Conservation (phyloP, 352 stramenopile genomes). For the Globisporangium cystogenes region DNA sequence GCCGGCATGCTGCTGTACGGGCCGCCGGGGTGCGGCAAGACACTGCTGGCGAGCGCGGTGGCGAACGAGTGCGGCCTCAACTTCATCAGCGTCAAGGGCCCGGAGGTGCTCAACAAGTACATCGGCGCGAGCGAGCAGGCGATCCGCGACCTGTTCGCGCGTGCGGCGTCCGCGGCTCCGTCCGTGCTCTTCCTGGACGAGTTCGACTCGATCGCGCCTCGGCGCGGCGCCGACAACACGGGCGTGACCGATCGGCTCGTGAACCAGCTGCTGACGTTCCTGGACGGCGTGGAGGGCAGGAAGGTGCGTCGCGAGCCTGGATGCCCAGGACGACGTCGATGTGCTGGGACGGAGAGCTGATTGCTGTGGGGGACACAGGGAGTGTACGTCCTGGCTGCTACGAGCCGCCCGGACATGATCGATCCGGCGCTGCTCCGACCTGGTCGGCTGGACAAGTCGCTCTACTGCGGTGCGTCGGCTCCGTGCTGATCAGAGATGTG, state of each 20-base stretch:
- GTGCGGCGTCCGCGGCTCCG: slow-evolving; percentile 65
- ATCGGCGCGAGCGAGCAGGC: slow-evolving; percentile 88
- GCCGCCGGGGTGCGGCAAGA: slow-evolving; percentile 90
- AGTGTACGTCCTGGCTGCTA: slow-evolving; percentile 95
- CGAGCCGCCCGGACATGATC: slow-evolving; percentile 96
- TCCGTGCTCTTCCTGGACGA: slow-evolving; percentile 87
- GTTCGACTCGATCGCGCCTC: slow-evolving; percentile 95
- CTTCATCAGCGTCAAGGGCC: slow-evolving; percentile 90
- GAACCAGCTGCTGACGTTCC: slow-evolving; percentile 97
- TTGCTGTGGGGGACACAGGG: slow-evolving; percentile 18
- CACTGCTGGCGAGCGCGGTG: slow-evolving; percentile 79
- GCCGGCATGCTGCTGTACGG: slow-evolving; percentile 88
- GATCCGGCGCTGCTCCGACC: slow-evolving; percentile 93
- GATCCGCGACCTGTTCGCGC: slow-evolving; percentile 83
- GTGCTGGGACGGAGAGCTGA: neutral
- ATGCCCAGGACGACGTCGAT: too few relatives aligned
- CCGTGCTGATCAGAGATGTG: too few relatives aligned
- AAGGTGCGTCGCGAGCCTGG: slow-evolving; percentile 44
- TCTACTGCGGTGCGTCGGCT: slow-evolving; percentile 81
- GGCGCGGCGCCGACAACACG: slow-evolving; percentile 90
- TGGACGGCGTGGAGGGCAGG: slow-evolving; percentile 94
- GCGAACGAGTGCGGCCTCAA: slow-evolving; percentile 85
- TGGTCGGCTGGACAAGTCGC: slow-evolving; percentile 93
- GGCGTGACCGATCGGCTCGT: slow-evolving; percentile 97
- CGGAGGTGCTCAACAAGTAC: slow-evolving; percentile 90